Base-by-base conservation (phyloP, 2,329 filamentous ascomycete genomes). In the Epichloe typhina region DNA sequence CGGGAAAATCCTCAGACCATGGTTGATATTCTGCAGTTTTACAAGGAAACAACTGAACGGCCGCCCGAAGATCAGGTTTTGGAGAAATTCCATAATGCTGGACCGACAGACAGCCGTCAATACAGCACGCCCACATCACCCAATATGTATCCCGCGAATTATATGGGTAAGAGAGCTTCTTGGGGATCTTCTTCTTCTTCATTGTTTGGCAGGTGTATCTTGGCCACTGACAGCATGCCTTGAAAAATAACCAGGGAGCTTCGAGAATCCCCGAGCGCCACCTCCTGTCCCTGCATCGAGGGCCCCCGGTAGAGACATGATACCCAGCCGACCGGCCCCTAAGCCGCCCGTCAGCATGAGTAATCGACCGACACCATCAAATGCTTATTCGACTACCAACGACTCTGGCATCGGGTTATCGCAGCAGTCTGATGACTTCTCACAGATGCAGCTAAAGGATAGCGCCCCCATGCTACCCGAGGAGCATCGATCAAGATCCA, bases 1-100 rank as follows among this genome's bases (percentile, higher is more conserved):
- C 87, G 91, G 66, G 86, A 95, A 68, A 89, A 97, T 63, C 93
- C 93, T 3, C 89, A 97, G 67, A 90, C 91, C 53, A 89, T 96
- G 70, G 84, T 94, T 63, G 87, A 97, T 66, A 93, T 98, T 61
- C 84, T 98, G 69, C 87, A 85, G 53, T 97, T 97, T 66, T 97
- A 95, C 75, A 94, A 96, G 67, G 91, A 95, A 70, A 95, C 88
- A 56, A 85, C 87, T 26, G 88, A 91, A 59, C 76, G 74, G 59
- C 82, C 80, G 53, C 80, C 82, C 54, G 88, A 96, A 64, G 88
- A 95, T 62, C 86, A 87, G 60, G 84, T 93, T 52, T 88, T 93
- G 74, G 90, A 97, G 67, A 98, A 98, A 67, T 96, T 98, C 66
- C 88, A 94, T 61, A 83, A 95, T 70, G 88, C 86, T 49, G 82